Base-by-base conservation (phyloP, 331 rosid genomes). In the Erythrophleum ivorense region DNA sequence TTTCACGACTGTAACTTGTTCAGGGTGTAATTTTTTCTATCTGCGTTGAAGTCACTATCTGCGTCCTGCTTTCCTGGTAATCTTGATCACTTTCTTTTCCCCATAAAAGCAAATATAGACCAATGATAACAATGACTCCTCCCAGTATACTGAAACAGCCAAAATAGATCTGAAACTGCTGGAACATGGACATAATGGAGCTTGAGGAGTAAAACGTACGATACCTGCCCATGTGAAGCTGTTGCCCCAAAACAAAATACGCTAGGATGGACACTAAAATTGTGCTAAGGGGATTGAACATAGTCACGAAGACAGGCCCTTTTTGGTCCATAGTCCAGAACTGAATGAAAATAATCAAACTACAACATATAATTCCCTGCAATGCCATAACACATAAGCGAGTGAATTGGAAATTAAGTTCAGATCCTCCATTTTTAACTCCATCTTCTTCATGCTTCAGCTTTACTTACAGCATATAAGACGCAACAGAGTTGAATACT, bases 221-320 rank as follows among this genome's bases (percentile, higher is more conserved):
- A 14, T 84, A 92, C 97, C 92, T 89, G 87, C 97, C 97, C 13
- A 62, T 69, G 84, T 87, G 86, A 16, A 94, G 93, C 85, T 80
- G 90, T 80, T 94, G 90, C 19, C 91, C 94, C 3, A 89, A 80
- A 75, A 88, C 88, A 57, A 88, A 91, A 78, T 88, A 92, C 11
- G 93, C 89, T 19, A 91, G 50, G 75, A 80, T 53, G 3, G 93
- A 87, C 68, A 92, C 98, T 43, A 92, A 67, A 31, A 88, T 72
- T 33, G 93, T 84, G 60, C 85, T 74, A 59, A 92, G 84, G 5
- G 93, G 97, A 54, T 86, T 89, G 65, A 92, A 91, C 94, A 94
- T 85, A 1, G 87, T 91, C 64, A 91, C 94, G 62, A 91, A 92
- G 53, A 94, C 96, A 4, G 96, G 96, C 14, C 97, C 96, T 83